Evolutionary conservation across 1,284 basidiomycete genomes (phyloP).

Genomic region (Sanghuangporus sanghuang): DNA sequence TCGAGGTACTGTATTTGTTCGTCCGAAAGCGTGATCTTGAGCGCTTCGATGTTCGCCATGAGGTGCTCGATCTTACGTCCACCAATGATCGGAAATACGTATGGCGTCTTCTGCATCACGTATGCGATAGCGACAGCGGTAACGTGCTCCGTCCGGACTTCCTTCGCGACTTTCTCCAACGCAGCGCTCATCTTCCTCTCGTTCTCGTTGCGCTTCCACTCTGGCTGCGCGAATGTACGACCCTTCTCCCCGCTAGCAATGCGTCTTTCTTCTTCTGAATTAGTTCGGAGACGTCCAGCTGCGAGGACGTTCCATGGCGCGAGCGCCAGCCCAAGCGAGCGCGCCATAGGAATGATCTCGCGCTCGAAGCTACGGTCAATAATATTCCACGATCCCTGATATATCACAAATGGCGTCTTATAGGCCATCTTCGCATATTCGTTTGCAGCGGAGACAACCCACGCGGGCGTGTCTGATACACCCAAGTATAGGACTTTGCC

Average conservation of each 20-base stretch:
- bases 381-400: slow-evolving; percentile 52
- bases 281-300: slow-evolving; percentile 15
- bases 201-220: slow-evolving; percentile 28
- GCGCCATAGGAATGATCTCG: slow-evolving; percentile 57
- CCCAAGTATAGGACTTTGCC: slow-evolving; percentile 35
- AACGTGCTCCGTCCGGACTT: slow-evolving; percentile 25
- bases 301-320: slow-evolving; percentile 26
- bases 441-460: slow-evolving; percentile 49
- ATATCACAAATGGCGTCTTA: slow-evolving; percentile 50
- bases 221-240: slow-evolving; percentile 8
- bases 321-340: slow-evolving; percentile 35
- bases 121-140: slow-evolving; percentile 21
- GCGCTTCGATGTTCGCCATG: slow-evolving; percentile 25
- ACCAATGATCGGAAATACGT: slow-evolving; percentile 25
- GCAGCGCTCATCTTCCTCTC: slow-evolving; percentile 26
- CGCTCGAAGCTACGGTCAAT: slow-evolving; percentile 48
- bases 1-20: slow-evolving; percentile 22
- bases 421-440: slow-evolving; percentile 43
- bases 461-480: slow-evolving; percentile 45
- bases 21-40: slow-evolving; percentile 22
- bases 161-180: slow-evolving; percentile 28
- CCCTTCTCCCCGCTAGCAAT: slow-evolving; percentile 27
- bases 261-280: slow-evolving; percentile 18
- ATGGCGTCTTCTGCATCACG: slow-evolving; percentile 14
- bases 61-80: slow-evolving; percentile 26